A percentile compares a stretch with the other conserved stretches of the same genome.
Conservation (phyloP, 23 red algal genomes). For the Pyropia yezoensis region DNA sequence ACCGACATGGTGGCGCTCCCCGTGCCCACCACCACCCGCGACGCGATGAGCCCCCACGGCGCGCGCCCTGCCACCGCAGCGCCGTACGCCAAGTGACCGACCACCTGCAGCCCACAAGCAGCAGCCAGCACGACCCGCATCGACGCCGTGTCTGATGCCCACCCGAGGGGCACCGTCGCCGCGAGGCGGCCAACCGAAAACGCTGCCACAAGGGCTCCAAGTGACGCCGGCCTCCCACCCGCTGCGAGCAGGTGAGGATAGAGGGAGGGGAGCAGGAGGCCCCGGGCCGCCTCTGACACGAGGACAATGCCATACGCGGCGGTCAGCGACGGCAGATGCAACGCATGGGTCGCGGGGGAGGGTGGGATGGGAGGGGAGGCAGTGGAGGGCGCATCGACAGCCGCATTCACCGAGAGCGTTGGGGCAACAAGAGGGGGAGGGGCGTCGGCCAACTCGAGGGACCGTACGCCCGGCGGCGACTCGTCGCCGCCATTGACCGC, state of each 20-base stretch:
- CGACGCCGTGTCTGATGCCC: slow-evolving; percentile 56
- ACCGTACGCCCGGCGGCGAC: no score
- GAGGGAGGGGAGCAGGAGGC: slow-evolving; percentile 72
- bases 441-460: no score
- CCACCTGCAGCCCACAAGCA: slow-evolving; percentile 44
- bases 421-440: no score
- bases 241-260: slow-evolving; percentile 72
- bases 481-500: no score
- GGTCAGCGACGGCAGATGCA: slow-evolving; percentile 2
- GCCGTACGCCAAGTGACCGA: slow-evolving; percentile 64
- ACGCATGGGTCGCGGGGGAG: no score
- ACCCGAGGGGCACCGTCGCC: slow-evolving; percentile 82
- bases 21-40: slow-evolving; percentile 74
- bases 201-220: slow-evolving; percentile 80
- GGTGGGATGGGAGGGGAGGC: no score
- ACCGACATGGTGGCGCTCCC: slow-evolving; percentile 86
- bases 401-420: no score
- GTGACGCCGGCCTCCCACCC: slow-evolving; percentile 38
- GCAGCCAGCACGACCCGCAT: slow-evolving; percentile 34
- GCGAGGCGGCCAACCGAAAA: slow-evolving; percentile 88
- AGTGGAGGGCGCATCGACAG: no score
- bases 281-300: slow-evolving; percentile 81
- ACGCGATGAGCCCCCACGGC: slow-evolving; percentile 13
- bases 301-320: slow-evolving; percentile 37
- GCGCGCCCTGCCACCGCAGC: neutral